Percentiles rank a stretch among this genome's conserved stretches.
These are phyloP conservation scores for Cantharellus anzutake DNA, from an alignment of 768 basidiomycete species.

Conservation along the genomic window DNA sequence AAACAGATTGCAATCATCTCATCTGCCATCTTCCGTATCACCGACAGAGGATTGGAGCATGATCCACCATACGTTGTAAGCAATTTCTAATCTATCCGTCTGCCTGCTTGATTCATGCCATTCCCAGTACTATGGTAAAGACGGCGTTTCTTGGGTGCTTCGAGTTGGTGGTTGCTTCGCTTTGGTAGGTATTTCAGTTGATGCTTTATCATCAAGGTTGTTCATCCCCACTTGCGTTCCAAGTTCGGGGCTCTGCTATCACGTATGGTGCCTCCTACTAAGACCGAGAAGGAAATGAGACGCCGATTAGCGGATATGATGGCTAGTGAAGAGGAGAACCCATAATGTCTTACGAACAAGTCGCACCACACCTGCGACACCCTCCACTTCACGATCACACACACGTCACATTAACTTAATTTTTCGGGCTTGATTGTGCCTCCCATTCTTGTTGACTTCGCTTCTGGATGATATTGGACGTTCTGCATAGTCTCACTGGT, in stretches of 20 bases:
- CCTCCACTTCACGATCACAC: too few species aligned
- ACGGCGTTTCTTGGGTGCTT: slow-evolving; percentile 85
- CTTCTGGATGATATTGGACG: too few species aligned
- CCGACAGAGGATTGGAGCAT: slow-evolving; percentile 36
- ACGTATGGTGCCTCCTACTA: slow-evolving; percentile 71
- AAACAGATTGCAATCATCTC: slow-evolving; percentile 65
- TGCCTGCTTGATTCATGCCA: too few species aligned
- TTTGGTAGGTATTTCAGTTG: slow-evolving; percentile 22
- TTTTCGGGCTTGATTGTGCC: too few species aligned
- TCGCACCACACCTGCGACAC: too few species aligned
- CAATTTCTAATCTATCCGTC: too few species aligned
- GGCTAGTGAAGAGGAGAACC: slow-evolving; percentile 35
- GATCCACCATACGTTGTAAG: slow-evolving; percentile 22
- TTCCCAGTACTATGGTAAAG: slow-evolving; percentile 45
- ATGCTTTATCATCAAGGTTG: not conserved
- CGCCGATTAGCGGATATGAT: slow-evolving; percentile 64
- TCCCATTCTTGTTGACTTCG: too few species aligned
- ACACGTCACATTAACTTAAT: too few species aligned
- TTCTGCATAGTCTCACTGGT: too few species aligned
- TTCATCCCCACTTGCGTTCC: slow-evolving; percentile 1
- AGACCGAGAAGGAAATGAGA: slow-evolving; percentile 80
- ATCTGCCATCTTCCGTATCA: slow-evolving; percentile 66
- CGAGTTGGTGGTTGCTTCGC: slow-evolving; percentile 83
- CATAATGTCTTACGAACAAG: not conserved
- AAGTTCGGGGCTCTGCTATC: slow-evolving; percentile 55